phyloP scores from a whole-genome alignment of 192 early-diverging fungal species.

The Coemansia sp. region DNA sequence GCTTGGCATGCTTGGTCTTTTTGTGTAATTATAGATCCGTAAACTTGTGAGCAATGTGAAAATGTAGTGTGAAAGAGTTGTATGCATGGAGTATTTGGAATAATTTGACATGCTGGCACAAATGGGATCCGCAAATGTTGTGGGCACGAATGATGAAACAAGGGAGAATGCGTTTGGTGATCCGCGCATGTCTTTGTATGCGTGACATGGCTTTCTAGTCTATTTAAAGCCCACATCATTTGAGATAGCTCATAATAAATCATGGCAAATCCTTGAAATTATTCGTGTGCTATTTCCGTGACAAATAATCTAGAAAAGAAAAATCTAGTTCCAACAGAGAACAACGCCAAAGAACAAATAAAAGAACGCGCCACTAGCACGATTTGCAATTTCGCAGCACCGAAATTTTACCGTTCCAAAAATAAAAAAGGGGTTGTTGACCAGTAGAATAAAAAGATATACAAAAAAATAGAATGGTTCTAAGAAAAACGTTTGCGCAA shows the following conservation, averaged over 20 bases:
- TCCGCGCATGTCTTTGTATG: too few relatives aligned
- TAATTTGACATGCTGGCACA: background rate
- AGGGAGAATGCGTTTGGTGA: background rate
- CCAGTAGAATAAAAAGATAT: background rate
- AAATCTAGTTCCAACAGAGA: too few relatives aligned
- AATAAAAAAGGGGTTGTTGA: background rate
- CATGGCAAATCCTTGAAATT: background rate
- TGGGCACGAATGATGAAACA: background rate
- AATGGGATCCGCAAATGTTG: background rate
- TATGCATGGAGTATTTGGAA: background rate
- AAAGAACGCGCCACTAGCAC: background rate
- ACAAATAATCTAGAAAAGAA: background rate
- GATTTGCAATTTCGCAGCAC: background rate
- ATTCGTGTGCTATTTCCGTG: background rate
- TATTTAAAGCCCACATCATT: background rate
- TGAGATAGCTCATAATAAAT: background rate
- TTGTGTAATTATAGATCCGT: background rate
- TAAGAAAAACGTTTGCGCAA: constrained; percentile 16
- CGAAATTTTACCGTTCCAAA: constrained; percentile 18
- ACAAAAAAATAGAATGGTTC: constrained; percentile 6
- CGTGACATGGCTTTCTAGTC: too few relatives aligned
- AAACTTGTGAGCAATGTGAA: background rate
- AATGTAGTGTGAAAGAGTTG: background rate
- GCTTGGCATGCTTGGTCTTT: background rate
- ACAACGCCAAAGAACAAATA: background rate